Base-by-base conservation (phyloP, 139 green algal genomes). In the Bryopsis sp. region DNA sequence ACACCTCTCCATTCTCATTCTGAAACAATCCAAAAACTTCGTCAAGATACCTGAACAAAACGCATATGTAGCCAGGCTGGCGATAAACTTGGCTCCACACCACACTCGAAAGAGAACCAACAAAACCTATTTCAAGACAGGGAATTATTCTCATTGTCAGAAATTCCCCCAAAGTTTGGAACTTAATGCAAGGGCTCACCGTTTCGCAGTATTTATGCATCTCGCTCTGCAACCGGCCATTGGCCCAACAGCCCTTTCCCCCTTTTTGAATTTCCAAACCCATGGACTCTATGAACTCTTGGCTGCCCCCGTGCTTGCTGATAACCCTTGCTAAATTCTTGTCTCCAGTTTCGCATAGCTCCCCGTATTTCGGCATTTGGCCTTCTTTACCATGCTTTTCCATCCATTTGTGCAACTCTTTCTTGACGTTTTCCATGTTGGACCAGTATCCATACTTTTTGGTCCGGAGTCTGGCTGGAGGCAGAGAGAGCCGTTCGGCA, bases 381-480 rank as follows among this genome's bases (percentile, higher is more conserved):
- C 33, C 24, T 11, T 26, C 15, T 6, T 61, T 32, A 11, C 11
- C 11, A 61, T 61, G 50, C 24, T 32, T 61, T 32, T 61, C 15
- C 8, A 61, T 33, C 50, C 50, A 61, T 36, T 33, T 32, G 24
- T 32, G 8, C 50, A 61, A 61, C 24, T 61, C 50, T 32, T 61
- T 28, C 19, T 61, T 32, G 15, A 61, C 50, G 19, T 61, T 61
- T 32, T 6, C 50, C 6, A 61, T 8, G 33, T 61, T 26, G 6
- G 6, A 8, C 50, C 50, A 61, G 24, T 61, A 61, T 15, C 50
- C 50, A 8, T 28, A 11, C 19, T 15, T 22, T 61, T 28, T 61
- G 31, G 6, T 61, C 5, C 50, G 6, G 6, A 8, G 15, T 8
- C 24, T 35, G 24, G 31, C 31, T 11, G 24, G 33, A 28, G 50